Conservation (phyloP, 2,329 filamentous ascomycete genomes). For the Pyrenochaeta sp. region DNA sequence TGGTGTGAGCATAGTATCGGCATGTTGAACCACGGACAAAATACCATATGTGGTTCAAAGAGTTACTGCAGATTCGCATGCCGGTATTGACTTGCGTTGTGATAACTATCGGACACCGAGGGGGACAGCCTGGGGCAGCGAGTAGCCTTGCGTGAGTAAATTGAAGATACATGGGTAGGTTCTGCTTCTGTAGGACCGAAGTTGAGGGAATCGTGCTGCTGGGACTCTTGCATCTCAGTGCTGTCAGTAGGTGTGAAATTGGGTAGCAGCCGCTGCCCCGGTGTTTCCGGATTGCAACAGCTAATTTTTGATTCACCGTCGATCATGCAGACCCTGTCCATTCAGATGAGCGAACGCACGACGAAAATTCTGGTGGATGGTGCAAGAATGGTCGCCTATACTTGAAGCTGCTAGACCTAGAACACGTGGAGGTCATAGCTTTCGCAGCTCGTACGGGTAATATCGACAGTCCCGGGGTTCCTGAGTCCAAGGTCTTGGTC, state of each 20-base stretch:
- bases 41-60: neutral
- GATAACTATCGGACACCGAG: constrained; percentile 1
- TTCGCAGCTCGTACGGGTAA: constrained; percentile 34
- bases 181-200: neutral
- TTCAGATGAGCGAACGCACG: neutral
- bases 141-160: neutral
- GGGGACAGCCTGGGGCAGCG: neutral
- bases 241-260: neutral
- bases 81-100: neutral
- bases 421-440: neutral
- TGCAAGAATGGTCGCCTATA: constrained; percentile 1
- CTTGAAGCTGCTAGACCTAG: constrained; percentile 4
- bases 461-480: constrained; percentile 16
- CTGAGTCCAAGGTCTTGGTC: constrained; percentile 4
- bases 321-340: constrained; percentile 10
- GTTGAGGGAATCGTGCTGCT: neutral
- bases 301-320: constrained; percentile 10
- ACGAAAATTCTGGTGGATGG: neutral
- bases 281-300: neutral
- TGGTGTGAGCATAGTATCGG: neutral
- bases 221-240: neutral
- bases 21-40: neutral
- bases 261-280: neutral
- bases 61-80: neutral
- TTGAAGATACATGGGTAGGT: neutral